phyloP scores from a whole-genome alignment of 1,284 basidiomycete genomes.

The Melanopsichium pennsylvanicum region DNA sequence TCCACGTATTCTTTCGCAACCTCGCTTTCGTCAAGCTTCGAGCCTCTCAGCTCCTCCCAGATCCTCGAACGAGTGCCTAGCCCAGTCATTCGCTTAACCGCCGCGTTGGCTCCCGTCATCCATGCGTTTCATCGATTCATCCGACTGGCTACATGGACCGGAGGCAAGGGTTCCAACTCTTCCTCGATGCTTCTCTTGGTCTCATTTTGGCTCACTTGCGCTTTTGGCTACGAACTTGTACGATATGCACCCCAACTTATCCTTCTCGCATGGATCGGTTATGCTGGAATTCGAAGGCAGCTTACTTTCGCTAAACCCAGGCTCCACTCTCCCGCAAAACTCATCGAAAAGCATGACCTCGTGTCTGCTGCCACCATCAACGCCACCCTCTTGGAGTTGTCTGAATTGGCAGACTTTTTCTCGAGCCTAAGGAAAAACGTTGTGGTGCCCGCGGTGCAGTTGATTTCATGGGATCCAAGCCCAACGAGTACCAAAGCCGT shows the following conservation, averaged over 20 bases:
- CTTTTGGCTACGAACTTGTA: constrained; percentile 61
- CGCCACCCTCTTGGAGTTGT: constrained; percentile 51
- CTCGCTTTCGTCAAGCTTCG: constrained; percentile 36
- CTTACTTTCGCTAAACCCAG: constrained; percentile 33
- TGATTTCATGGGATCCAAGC: constrained; percentile 52
- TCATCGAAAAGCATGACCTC: constrained; percentile 28
- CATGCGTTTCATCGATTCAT: constrained; percentile 47
- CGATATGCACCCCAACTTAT: constrained; percentile 60
- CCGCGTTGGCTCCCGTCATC: constrained; percentile 48
- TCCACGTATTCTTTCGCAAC: constrained; percentile 19
- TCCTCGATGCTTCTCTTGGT: constrained; percentile 57
- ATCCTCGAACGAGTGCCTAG: constrained; percentile 53
- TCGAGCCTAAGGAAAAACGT: constrained; percentile 41
- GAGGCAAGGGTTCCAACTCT: constrained; percentile 40
- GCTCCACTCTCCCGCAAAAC: constrained; percentile 12
- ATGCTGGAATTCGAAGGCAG: constrained; percentile 43
- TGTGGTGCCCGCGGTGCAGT: constrained; percentile 40
- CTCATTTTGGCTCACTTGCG: constrained; percentile 52
- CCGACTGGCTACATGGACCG: constrained; percentile 60
- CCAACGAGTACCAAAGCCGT: constrained; percentile 43
- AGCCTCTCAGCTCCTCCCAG: constrained; percentile 40
- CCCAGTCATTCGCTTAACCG: constrained; percentile 44
- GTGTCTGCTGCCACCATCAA: constrained; percentile 47
- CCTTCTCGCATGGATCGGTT: constrained; percentile 47
- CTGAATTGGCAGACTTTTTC: constrained; percentile 59